Base-by-base conservation (phyloP, 176 grass and related monocot species). In the Ampelocalamus luodianensis region DNA sequence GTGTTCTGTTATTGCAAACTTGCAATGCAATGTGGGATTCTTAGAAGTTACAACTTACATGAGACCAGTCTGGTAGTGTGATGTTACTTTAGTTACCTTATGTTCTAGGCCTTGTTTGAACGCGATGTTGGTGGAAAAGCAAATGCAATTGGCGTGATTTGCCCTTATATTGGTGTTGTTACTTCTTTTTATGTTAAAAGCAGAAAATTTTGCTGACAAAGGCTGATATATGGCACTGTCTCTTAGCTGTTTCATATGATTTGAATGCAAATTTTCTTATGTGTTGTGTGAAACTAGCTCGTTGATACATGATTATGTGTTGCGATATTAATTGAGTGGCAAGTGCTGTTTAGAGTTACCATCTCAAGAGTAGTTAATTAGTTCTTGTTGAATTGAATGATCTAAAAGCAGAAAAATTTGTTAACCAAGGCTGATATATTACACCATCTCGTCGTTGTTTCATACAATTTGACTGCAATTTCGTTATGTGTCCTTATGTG, bases 211-310 rank as follows among this genome's bases (percentile, higher is more conserved):
- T 4, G 0, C 1, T 43, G 12, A 8, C 49, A 27, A 27, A 12
- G 14, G 2, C 0, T 5, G 29, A 40, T 37, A 1, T 5, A n/a
- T 6, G 5, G 0, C 45, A 2, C 3, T 12, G n/a, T 6, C 0
- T 17, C n/a, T 1, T 72, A 18, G 17, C 34, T 71, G 24, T 27
- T 51, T 44, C 24, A 32, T 59, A 4, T 61, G 1, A n/a, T 49
- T 22, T 73, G 48, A 62, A 74, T 73, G 27, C 16, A 83, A 74
- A 6, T 37, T 60, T 36, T 14, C 5, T 79, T 18, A 1, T 77
- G 3, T 77, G 1, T 2, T 77, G 1, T 64, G 58, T 78, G 12
- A 29, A 69, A 81, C 15, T 69, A 8, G 11, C 5, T 83, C 0
- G 1, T 39, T 36, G 8, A 40, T 56, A 8, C 6, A 23, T 79